Conservation (phyloP, 805 yeast genomes). For the Yarrowia divulgata region DNA sequence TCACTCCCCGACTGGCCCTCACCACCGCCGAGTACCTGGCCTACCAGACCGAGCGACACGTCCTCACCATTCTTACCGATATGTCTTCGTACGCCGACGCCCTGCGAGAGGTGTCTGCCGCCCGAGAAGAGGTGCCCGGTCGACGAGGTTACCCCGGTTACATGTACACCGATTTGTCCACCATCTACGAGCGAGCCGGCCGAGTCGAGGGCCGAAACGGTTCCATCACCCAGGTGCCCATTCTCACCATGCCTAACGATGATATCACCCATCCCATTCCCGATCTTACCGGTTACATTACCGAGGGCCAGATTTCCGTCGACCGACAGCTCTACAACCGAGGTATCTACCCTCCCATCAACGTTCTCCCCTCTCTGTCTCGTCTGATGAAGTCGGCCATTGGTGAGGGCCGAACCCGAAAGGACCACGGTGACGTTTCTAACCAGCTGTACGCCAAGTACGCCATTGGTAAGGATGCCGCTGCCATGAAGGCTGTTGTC, state of each 20-base stretch:
- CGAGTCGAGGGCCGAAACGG: slow-evolving; percentile 99
- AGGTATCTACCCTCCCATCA: slow-evolving; percentile 98
- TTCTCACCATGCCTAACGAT: slow-evolving; percentile 99
- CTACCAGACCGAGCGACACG: slow-evolving; percentile 99
- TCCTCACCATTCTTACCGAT: slow-evolving; percentile 95
- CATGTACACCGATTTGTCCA: slow-evolving; percentile 99
- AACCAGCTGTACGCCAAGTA: slow-evolving; percentile 98
- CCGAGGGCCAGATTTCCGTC: slow-evolving; percentile 98
- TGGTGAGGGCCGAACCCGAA: slow-evolving; percentile 99
- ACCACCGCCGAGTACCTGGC: slow-evolving; percentile 99
- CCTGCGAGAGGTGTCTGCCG: slow-evolving; percentile 98
- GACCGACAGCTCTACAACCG: slow-evolving; percentile 96
- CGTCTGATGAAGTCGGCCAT: slow-evolving; percentile 99
- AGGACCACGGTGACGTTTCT: slow-evolving; percentile 99
- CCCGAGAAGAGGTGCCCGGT: slow-evolving; percentile 99
- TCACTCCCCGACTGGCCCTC: slow-evolving; percentile 97
- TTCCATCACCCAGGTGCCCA: slow-evolving; percentile 98
- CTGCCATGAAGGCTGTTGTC: slow-evolving; percentile 99
- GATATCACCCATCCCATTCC: slow-evolving; percentile 99
- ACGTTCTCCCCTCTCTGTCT: slow-evolving; percentile 95
- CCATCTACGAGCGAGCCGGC: slow-evolving; percentile 99
- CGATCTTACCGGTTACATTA: slow-evolving; percentile 98
- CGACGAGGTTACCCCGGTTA: slow-evolving; percentile 99
- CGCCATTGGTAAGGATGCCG: slow-evolving; percentile 99
- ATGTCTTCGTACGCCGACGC: slow-evolving; percentile 99